phyloP scores from a whole-genome alignment of 768 basidiomycete species.

The Suillus plorans region DNA sequence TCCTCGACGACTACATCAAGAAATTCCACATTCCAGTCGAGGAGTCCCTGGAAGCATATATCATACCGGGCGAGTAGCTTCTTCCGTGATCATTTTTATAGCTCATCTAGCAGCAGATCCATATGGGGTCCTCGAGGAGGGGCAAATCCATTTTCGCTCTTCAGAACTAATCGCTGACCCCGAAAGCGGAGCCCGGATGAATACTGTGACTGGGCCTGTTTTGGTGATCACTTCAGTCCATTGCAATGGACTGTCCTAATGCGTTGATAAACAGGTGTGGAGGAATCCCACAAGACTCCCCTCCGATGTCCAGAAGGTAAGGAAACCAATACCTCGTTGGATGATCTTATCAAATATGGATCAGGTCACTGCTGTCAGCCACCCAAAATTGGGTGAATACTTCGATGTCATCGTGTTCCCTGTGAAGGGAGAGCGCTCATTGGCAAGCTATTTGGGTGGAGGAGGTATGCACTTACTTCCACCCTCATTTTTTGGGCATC shows the following conservation, averaged over 20 bases:
- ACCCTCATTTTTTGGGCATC: background rate
- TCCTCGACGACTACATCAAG: constrained; percentile 50
- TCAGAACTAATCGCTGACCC: constrained; percentile 33
- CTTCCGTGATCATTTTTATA: background rate
- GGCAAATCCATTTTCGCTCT: constrained; percentile 59
- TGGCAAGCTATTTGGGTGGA: constrained; percentile 68
- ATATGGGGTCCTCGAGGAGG: constrained; percentile 56
- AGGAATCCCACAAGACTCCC: constrained; percentile 73
- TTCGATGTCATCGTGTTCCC: constrained; percentile 61
- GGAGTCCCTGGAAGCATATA: constrained; percentile 55
- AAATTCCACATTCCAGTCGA: constrained; percentile 60
- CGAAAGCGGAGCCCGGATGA: constrained; percentile 34
- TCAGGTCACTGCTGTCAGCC: constrained; percentile 60
- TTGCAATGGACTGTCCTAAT: background rate
- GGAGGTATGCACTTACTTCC: constrained; percentile 50
- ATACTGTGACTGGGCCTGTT: constrained; percentile 57
- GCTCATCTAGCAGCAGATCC: constrained; percentile 49
- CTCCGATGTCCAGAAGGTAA: constrained; percentile 71
- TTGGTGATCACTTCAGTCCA: constrained; percentile 45
- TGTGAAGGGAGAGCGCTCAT: constrained; percentile 50
- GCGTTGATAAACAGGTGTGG: constrained; percentile 26
- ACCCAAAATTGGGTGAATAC: constrained; percentile 46
- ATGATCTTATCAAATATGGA: constrained; percentile 1
- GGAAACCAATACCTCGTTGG: background rate
- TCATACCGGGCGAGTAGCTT: constrained; percentile 58